Evolutionary conservation across 495 filamentous ascomycete species (phyloP).

Genomic region (Bacidia rubella): DNA sequence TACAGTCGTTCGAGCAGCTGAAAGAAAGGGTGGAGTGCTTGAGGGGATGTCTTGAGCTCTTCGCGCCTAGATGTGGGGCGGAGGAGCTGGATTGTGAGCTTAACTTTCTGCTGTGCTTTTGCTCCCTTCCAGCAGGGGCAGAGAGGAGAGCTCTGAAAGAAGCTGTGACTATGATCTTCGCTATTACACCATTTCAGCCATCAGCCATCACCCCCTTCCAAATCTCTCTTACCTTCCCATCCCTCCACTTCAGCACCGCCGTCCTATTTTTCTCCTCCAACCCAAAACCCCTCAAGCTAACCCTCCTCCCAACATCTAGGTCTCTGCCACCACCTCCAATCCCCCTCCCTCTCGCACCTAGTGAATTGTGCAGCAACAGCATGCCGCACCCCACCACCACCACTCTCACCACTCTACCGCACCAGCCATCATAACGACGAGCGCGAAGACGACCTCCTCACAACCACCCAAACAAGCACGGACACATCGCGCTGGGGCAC

Average conservation of each 20-base stretch:
- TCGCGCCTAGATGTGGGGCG: not conserved
- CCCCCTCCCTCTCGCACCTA: not conserved
- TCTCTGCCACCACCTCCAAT: not conserved
- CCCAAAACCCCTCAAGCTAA: not conserved
- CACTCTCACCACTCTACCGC: not conserved
- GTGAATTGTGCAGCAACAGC: slow-evolving; percentile 36
- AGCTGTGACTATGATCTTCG: too few relatives aligned
- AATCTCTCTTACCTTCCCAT: not conserved
- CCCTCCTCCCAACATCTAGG: not conserved
- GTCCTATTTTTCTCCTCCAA: not conserved
- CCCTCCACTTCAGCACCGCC: not conserved
- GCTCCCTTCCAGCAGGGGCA: too few relatives aligned
- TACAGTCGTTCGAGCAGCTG: not conserved
- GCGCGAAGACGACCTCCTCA: not conserved
- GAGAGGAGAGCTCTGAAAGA: too few relatives aligned
- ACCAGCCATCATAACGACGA: not conserved
- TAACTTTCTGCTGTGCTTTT: too few relatives aligned
- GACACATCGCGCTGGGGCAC: not conserved
- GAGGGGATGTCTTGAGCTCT: not conserved
- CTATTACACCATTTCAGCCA: too few relatives aligned
- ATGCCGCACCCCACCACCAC: slow-evolving; percentile 27
- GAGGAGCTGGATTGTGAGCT: not conserved
- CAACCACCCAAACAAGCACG: not conserved
- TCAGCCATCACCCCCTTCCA: not conserved
- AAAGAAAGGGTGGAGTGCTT: not conserved